Conservation (phyloP, 2,329 filamentous ascomycete genomes). For the Trichophyton schoenleinii region DNA sequence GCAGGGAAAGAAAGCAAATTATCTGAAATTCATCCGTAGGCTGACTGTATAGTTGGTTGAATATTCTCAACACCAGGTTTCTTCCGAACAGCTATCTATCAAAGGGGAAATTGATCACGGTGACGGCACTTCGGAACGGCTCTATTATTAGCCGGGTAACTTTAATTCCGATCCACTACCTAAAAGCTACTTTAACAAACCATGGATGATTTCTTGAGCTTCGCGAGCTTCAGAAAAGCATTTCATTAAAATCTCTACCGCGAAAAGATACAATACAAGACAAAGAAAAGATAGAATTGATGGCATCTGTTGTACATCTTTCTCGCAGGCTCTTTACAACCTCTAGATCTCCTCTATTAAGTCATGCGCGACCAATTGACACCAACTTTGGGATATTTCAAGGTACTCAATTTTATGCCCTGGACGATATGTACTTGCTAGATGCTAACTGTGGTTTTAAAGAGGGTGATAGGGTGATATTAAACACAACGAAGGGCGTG, state of each 20-base stretch:
- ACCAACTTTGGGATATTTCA: constrained; percentile 29
- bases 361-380: constrained; percentile 19
- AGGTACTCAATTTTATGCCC: constrained; percentile 17
- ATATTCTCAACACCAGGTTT: no score
- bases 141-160: constrained; percentile 8
- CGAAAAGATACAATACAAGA: neutral
- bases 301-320: neutral
- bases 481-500: constrained; percentile 26
- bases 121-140: constrained; percentile 4
- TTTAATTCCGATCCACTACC: no score
- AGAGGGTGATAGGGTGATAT: constrained; percentile 35
- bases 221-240: neutral
- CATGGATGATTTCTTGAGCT: neutral
- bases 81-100: neutral
- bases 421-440: no score
- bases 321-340: neutral
- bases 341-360: neutral
- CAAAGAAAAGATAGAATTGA: neutral
- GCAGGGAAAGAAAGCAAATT: neutral
- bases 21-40: neutral
- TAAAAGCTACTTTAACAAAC: no score
- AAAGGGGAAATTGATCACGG: constrained; percentile 2
- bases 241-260: no score
- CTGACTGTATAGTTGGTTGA: neutral
- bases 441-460: neutral